Evolutionary conservation across 371 early-diverging fungal species (phyloP).

Genomic region (Fennellomyces sp.): DNA sequence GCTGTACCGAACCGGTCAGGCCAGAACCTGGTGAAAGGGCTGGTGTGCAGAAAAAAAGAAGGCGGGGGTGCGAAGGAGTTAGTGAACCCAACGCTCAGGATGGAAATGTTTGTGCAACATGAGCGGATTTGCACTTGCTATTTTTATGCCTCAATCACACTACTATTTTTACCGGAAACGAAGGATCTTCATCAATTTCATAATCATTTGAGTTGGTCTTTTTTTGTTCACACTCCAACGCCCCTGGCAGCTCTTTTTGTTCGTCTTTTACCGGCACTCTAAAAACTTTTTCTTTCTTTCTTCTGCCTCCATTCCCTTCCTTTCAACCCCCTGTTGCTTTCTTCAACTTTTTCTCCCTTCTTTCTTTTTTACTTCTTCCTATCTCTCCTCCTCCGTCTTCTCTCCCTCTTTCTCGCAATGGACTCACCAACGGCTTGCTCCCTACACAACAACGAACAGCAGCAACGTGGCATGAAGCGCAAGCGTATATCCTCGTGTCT

Average conservation of each 20-base stretch:
- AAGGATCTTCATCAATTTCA: neutral
- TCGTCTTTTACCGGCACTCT: no score
- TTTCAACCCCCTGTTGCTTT: neutral
- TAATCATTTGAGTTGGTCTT: no score
- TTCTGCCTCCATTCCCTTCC: neutral
- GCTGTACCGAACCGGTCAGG: no score
- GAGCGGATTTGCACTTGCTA: neutral
- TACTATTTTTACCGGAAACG: neutral
- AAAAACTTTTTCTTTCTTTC: neutral
- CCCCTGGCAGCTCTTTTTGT: no score
- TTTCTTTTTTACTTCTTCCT: neutral
- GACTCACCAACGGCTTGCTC: neutral
- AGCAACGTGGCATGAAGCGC: constrained; percentile 18
- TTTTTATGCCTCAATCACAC: neutral
- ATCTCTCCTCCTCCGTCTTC: neutral
- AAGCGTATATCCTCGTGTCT: constrained; percentile 7
- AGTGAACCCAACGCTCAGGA: no score
- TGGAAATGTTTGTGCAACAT: neutral
- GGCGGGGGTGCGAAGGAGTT: no score
- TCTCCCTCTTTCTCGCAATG: neutral
- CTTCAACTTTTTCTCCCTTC: neutral
- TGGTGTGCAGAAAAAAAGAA: no score
- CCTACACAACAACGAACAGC: neutral
- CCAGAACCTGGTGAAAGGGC: no score
- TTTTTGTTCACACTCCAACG: neutral